These are phyloP conservation scores for Friedmanniomyces endolithicus DNA, from an alignment of 495 filamentous ascomycete genomes.

Conservation along the genomic window DNA sequence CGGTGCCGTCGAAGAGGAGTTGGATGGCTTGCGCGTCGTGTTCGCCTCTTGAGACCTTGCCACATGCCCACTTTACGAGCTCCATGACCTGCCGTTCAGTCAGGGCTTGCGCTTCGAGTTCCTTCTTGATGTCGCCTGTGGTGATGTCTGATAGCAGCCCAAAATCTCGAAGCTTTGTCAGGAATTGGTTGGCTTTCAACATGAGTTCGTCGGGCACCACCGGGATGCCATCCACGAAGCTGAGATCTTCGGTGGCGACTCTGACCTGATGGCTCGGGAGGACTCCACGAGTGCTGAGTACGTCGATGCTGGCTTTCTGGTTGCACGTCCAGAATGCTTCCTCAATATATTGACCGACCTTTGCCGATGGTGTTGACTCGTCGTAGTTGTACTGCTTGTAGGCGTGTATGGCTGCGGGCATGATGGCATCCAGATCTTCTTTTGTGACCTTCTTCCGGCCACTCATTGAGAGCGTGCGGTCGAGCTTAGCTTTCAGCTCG, in stretches of 20 bases:
- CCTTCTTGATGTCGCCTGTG: conserved; percentile 67
- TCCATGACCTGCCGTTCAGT: conserved; percentile 58
- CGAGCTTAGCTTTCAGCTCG: conserved; percentile 44
- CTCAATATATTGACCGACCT: conserved; percentile 72
- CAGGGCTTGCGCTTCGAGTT: conserved; percentile 65
- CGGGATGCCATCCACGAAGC: conserved; percentile 84
- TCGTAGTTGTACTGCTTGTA: conserved; percentile 69
- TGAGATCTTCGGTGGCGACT: conserved; percentile 65
- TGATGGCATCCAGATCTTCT: conserved; percentile 49
- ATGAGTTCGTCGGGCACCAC: conserved; percentile 66
- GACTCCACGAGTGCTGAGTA: conserved; percentile 77
- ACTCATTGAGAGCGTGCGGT: conserved; percentile 26
- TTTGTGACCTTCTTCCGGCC: conserved; percentile 42
- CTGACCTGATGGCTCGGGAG: conserved; percentile 66
- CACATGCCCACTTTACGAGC: conserved; percentile 71
- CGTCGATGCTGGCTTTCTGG: conserved; percentile 65
- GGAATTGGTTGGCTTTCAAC: conserved; percentile 50
- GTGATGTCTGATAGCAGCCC: conserved; percentile 75
- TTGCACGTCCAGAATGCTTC: conserved; percentile 91
- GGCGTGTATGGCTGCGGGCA: conserved; percentile 70
- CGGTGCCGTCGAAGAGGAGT: conserved; percentile 62
- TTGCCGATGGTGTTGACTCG: conserved; percentile 74
- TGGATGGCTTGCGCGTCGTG: conserved; percentile 51
- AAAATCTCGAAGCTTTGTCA: conserved; percentile 63
- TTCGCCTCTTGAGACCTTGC: conserved; percentile 52